These are phyloP conservation scores for Umbelopsis sp. DNA, from an alignment of 192 early-diverging fungal species.

Conservation along the genomic window DNA sequence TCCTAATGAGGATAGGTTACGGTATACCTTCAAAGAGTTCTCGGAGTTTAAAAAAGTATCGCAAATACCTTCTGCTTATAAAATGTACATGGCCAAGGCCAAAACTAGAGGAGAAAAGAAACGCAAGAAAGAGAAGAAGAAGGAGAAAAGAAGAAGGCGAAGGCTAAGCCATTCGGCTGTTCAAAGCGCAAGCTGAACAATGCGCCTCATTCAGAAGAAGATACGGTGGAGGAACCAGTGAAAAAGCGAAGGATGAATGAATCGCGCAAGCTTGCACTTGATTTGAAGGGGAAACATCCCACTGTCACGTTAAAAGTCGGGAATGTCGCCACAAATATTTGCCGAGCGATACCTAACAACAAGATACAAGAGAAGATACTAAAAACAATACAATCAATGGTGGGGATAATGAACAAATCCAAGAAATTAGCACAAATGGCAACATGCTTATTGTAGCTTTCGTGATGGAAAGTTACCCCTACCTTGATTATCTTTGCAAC, in stretches of 20 bases:
- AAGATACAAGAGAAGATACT: no score
- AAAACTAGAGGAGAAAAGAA: not conserved
- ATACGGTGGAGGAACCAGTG: slow-evolving; percentile 2
- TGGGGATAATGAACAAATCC: not conserved
- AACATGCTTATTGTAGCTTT: not conserved
- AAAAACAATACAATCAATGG: no score
- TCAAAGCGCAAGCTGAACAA: slow-evolving; percentile 4
- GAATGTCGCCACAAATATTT: no score
- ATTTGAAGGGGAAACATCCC: no score
- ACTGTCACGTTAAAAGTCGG: no score
- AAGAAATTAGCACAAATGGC: slow-evolving; percentile 5
- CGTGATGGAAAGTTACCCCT: not conserved
- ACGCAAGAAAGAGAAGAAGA: slow-evolving; percentile 1
- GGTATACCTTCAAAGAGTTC: no score
- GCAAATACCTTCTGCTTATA: no score
- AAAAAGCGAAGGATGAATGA: not conserved
- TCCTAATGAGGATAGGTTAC: no score
- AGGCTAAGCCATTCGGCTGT: not conserved
- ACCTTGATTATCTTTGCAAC: not conserved
- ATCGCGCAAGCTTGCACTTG: no score
- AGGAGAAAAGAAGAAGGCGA: not conserved
- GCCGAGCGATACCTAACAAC: no score
- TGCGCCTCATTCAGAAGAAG: not conserved
- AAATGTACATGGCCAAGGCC: not conserved
- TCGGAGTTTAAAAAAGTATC: no score